Base-by-base conservation (phyloP, 1,284 basidiomycete genomes). In the Fomitopsis schrenkii region DNA sequence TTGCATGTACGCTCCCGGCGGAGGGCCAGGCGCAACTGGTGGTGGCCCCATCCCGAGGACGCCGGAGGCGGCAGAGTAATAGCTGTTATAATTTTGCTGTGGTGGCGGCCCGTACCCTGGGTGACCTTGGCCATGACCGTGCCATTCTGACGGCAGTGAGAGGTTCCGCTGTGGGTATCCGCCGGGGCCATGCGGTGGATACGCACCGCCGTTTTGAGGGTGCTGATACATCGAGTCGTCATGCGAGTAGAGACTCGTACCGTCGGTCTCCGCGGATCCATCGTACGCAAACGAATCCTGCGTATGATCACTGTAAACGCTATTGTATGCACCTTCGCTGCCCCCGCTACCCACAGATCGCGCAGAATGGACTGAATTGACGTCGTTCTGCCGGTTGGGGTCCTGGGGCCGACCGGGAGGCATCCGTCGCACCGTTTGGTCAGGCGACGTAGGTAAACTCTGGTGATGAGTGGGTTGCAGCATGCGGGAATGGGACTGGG, bases 21-120 rank as follows among this genome's bases (percentile, higher is more conserved):
- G 52, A 2, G 52, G 52, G 7, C 33, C 52, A 2, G 52, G 36
- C n/a, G 52, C 48, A 45, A 22, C 55, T 7, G 62, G 55, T 17
- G 62, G 60, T 1, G 59, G 53, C 6, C 80, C 83, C 83, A 89
- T 86, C 28, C 93, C 93, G 8, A 95, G 80, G 22, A 94, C 89
- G 70, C 91, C 86, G 36, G 90, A 93, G 3, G 93, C 93, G 2
- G 90, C 90, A 10, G 82, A 80, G 70, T 89, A 85, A 19, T 88
- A 71, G 42, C 79, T 77, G 69, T 87, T 84, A 64, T 82, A 83
- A 59, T 71, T 71, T 42, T 72, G 71, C 28, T 70, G 75, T 30
- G 76, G 75, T 9, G 53, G 56, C 2, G 60, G 59, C 14, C 66
- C 67, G 50, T 66, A 70, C 7, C 78, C 77, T 0, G 74, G 67